These are phyloP conservation scores for Candida fluviatilis DNA, from an alignment of 805 yeast species.

Conservation along the genomic window DNA sequence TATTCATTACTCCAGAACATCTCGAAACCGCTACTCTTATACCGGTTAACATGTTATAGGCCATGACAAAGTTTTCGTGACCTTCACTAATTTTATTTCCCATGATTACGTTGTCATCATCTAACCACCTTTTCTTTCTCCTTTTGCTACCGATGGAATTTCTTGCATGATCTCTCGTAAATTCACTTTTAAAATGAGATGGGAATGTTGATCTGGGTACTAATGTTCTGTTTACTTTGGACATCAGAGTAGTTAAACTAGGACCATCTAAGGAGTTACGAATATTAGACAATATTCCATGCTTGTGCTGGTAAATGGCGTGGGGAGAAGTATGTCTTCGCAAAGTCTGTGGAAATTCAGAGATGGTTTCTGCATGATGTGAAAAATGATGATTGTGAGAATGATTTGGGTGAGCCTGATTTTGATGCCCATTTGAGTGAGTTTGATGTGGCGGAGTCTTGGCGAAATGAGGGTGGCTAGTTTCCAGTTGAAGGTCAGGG, in stretches of 20 bases:
- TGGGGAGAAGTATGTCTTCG: conserved; percentile 15
- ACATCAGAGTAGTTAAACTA: conserved; percentile 4
- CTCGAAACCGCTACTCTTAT: conserved; percentile 92
- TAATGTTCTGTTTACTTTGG: conserved; percentile 1
- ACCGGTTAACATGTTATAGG: conserved; percentile 96
- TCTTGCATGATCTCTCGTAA: conserved; percentile 45
- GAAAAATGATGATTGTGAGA: not conserved
- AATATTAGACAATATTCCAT: too few relatives aligned
- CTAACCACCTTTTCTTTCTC: conserved; percentile 36
- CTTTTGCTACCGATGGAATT: conserved; percentile 43
- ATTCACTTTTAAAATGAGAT: conserved; percentile 15
- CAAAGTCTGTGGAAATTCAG: not conserved
- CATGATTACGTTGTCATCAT: conserved; percentile 58
- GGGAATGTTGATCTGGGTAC: conserved; percentile 17
- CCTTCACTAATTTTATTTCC: conserved; percentile 89
- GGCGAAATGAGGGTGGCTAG: too few relatives aligned
- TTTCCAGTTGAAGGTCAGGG: too few relatives aligned
- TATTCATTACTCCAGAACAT: conserved; percentile 80
- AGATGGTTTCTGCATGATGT: not conserved
- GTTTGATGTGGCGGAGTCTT: too few relatives aligned
- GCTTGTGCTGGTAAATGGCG: conserved; percentile 2
- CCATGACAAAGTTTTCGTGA: conserved; percentile 88
- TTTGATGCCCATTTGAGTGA: too few relatives aligned
- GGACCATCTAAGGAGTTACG: conserved; percentile 4
- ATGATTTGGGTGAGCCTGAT: not conserved